phyloP scores from a whole-genome alignment of 176 grass and related monocot genomes.

The Bonia amplexicaulis region DNA sequence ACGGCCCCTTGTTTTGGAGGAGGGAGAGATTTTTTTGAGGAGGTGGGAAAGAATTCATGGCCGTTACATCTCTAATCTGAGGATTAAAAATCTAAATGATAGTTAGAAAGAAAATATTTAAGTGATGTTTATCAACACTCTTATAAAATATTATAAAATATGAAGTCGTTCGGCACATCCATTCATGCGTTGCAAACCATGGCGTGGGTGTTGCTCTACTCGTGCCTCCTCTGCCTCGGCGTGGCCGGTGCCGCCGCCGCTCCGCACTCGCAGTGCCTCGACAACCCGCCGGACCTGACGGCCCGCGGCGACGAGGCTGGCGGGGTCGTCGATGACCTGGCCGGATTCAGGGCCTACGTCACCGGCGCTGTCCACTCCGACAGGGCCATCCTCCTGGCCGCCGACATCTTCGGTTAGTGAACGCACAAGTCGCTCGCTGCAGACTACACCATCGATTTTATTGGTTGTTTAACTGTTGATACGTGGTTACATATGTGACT shows the following conservation, averaged over 20 bases:
- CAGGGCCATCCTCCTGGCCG: conserved; percentile 16
- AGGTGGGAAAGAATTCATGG: too few species aligned
- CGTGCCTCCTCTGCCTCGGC: background rate
- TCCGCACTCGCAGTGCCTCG: conserved; percentile 10
- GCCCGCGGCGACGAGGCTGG: background rate
- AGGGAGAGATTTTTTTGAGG: too few species aligned
- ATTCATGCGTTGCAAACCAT: background rate
- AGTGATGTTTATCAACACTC: too few species aligned
- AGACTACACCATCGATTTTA: too few species aligned
- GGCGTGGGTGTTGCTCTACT: background rate
- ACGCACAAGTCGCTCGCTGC: background rate
- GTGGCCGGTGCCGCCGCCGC: background rate
- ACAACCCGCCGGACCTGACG: conserved; percentile 12
- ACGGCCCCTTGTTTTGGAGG: too few species aligned
- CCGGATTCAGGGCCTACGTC: conserved; percentile 16
- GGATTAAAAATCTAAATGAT: too few species aligned
- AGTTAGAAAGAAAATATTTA: too few species aligned
- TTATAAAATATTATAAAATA: too few species aligned
- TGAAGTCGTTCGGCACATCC: too few species aligned
- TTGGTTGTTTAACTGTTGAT: background rate
- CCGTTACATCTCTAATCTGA: too few species aligned
- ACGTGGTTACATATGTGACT: background rate
- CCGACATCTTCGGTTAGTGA: conserved; percentile 15
- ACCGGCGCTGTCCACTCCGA: background rate
- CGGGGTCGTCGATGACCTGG: background rate